Base-by-base conservation (phyloP, 169 alveolate genomes). In the Plasmodium coatneyi region DNA sequence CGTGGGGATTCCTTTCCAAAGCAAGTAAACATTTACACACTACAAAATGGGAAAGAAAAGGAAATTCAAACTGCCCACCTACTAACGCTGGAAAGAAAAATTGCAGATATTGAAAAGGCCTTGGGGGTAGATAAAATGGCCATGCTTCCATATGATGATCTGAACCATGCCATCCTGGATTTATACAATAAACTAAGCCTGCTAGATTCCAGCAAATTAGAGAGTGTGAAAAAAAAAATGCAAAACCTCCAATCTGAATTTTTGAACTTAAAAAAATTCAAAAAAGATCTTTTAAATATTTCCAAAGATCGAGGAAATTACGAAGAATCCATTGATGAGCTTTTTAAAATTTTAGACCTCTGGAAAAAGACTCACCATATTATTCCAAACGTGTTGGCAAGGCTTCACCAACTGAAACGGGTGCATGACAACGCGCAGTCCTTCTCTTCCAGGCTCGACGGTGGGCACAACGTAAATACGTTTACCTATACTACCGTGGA, bases 121-220 rank as follows among this genome's bases (percentile, higher is more conserved):
- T 80, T 95, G 43, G 96, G 96, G 9, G 76, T 95, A 22, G 96
- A 95, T 28, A 84, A 92, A 80, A 93, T 95, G 80, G 82, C 95
- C 19, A 82, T 90, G 83, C 86, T 95, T 86, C 96, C 96, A 3
- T 95, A 95, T 71, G 92, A 87, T 83, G 96, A 95, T 52, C 83
- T 95, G 30, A 95, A 95, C 71, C 87, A 92, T 9, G 96, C 96
- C 70, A 95, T 95, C 36, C 56, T 93, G 74, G 93, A 81, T 78
- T 80, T 95, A 80, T 92, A 95, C 46, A 93, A 79, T 84, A 95
- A 84, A 83, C 82, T 95, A 71, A 90, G 95, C 12, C 87, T 95
- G 22, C 89, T 95, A 56, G 96, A 95, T 86, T 71, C 95, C 60
- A 95, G 72, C 28, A 92, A 95, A 86, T 81, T 95, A 54, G 96